Base-by-base conservation (phyloP, 257 asterid species). In the Craterostigma plantagineum region DNA sequence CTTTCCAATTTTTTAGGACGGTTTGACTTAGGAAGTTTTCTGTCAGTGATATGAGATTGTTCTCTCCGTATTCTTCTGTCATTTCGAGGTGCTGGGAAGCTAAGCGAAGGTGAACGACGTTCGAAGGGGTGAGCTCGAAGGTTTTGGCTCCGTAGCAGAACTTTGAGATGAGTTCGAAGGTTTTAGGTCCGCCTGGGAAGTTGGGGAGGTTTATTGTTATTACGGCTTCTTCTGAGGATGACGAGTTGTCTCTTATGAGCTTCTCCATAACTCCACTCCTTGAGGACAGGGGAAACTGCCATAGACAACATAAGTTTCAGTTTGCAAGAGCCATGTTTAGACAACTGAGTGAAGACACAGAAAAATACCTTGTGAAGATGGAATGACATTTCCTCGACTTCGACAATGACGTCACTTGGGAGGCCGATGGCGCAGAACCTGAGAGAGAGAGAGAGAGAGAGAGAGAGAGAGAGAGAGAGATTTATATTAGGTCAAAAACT, bases 401-500 rank as follows among this genome's bases (percentile, higher is more conserved):
- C 90, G 13, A 87, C 95, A 51, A 75, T 67, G 9, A 87, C 61
- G 69, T 87, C 98, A 50, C 95, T 87, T 14, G 98, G 98, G 47
- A 87, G 93, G 50, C 98, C 98, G 38, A 85, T 71, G 4, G 93
- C 73, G 79, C 93, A 82, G 61, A 81, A 82, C 98, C 98, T 87
- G 45, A 48, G 51, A 44, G 59, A 45, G 15, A 39, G 38, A 34
- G n/a, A n/a, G n/a, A n/a, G n/a, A n/a, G n/a, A n/a, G n/a, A n/a
- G n/a, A n/a, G n/a, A n/a, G n/a, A n/a, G n/a, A n/a, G n/a, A n/a
- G 45, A 46, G 34, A 36, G 34, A 9, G 58, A 44, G 34, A 35
- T 38, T 18, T 35, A 39, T 44, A 30, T 35, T 34, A 14, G 12
- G 37, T 11, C 14, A 9, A 11, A 16, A 23, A n/a, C n/a, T 23